These are phyloP conservation scores for Neofusicoccum sp. DNA, from an alignment of 2,329 filamentous ascomycete species.

Conservation along the genomic window DNA sequence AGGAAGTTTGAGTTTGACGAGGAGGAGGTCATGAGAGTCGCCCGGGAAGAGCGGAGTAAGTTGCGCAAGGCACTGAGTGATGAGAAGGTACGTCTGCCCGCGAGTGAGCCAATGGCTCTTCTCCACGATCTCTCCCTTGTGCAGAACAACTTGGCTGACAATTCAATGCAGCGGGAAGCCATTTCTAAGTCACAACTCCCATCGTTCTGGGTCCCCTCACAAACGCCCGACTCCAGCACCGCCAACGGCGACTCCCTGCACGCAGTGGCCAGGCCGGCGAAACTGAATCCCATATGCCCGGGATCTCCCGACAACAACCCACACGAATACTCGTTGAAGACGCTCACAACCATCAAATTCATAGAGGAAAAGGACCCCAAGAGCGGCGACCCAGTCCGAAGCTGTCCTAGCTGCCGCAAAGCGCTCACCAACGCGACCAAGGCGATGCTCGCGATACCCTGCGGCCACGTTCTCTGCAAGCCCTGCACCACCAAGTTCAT, in stretches of 20 bases:
- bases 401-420: constrained; percentile 88
- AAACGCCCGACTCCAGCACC: constrained; percentile 65
- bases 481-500: constrained; percentile 85
- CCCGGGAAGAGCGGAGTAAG: constrained; percentile 68
- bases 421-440: constrained; percentile 78
- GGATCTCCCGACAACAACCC: constrained; percentile 66
- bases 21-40: constrained; percentile 72
- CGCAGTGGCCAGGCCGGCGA: constrained; percentile 59
- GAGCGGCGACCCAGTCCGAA: constrained; percentile 49
- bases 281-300: constrained; percentile 74
- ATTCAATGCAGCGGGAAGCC: not conserved
- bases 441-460: constrained; percentile 81
- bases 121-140: constrained; percentile 8
- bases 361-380: constrained; percentile 66
- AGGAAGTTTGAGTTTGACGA: constrained; percentile 82
- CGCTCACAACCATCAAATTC: constrained; percentile 76
- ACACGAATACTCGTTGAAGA: constrained; percentile 78
- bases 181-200: constrained; percentile 57
- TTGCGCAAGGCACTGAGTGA: constrained; percentile 70
- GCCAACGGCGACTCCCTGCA: constrained; percentile 48
- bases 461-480: constrained; percentile 88
- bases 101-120: not conserved
- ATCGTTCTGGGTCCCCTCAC: constrained; percentile 90
- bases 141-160: not conserved
- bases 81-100: constrained; percentile 60